Base-by-base conservation (phyloP, 306 rosid species). In the Styphnolobium japonicum region DNA sequence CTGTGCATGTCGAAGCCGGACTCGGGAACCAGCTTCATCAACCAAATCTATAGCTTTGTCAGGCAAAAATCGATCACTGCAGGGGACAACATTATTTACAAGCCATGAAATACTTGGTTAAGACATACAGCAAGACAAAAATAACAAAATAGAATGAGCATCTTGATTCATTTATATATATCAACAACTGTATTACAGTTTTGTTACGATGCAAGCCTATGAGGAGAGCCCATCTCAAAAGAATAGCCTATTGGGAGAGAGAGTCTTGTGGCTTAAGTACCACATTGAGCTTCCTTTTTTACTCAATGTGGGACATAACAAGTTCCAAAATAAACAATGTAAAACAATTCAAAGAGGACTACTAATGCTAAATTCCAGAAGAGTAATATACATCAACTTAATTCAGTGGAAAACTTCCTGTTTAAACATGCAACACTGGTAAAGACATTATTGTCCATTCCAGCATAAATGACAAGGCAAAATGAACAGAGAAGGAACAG, bases 21-120 rank as follows among this genome's bases (percentile, higher is more conserved):
- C 98, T 27, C 97, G 92, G 55, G 98, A 94, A 78, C 98, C 98
- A 78, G 98, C 98, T 86, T 94, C 98, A 80, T 94, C 98, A 88
- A 94, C 14, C 91, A 94, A 89, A 85, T 94, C 98, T 45, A 94
- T 94, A 57, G 98, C 98, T 81, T 94, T 94, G 86, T 94, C 98
- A 0, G 98, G 98, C 83, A 94, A 82, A 83, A 94, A 94, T n/a
- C 98, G 97, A 67, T 94, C 98, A 86, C 98, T 94, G 90, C 86
- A 85, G 34, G 52, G 37, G 11, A 27, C 62, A 70, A 0, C 22
- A 62, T 82, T 39, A 55, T 82, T 65, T 52, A 15, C 48, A 64
- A 31, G 37, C 36, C 46, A 62, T 53, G 80, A 40, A 61, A 57
- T 61, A 65, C 39, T 67, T 39, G n/a, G 71, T 70, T 39, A 85